These are phyloP conservation scores for Heliosperma pusillum DNA, from an alignment of 148 eudicot genomes.

Conservation along the genomic window DNA sequence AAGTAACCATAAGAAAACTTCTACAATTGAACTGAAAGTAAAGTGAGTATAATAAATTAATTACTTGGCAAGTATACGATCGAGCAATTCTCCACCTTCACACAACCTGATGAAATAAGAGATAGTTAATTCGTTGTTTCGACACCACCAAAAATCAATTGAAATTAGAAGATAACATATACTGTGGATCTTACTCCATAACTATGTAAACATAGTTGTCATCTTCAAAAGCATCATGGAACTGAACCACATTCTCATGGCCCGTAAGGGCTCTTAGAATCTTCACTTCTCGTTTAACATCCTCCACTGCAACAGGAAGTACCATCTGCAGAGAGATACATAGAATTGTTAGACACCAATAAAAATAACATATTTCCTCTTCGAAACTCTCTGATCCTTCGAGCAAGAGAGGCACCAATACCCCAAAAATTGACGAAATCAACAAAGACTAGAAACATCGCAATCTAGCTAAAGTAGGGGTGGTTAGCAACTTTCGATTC, in stretches of 20 bases:
- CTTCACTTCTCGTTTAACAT: conserved; percentile 96
- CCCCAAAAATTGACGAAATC: neutral
- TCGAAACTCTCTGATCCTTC: neutral
- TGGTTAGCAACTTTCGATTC: neutral
- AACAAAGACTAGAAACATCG: neutral
- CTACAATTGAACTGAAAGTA: neutral
- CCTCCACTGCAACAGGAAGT: conserved; percentile 89
- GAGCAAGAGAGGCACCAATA: neutral
- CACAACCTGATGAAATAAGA: conserved; percentile 57
- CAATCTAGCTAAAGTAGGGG: neutral
- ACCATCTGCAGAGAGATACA: conserved; percentile 62
- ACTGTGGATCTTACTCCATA: conserved; percentile 76
- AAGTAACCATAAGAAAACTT: neutral
- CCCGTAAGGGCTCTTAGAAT: conserved; percentile 85
- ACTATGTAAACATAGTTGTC: conserved; percentile 85
- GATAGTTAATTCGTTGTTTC: conserved; percentile 3
- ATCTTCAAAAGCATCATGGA: conserved; percentile 87
- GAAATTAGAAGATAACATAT: neutral
- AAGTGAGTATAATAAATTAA: neutral
- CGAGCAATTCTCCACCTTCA: conserved; percentile 96
- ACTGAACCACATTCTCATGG: conserved; percentile 96
- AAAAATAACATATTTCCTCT: neutral
- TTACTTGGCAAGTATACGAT: conserved; percentile 84
- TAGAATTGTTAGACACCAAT: conserved; percentile 7
- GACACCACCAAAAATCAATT: neutral